Conservation (phyloP, 176 grass and related monocot species). For the Pontederia paniculata region DNA sequence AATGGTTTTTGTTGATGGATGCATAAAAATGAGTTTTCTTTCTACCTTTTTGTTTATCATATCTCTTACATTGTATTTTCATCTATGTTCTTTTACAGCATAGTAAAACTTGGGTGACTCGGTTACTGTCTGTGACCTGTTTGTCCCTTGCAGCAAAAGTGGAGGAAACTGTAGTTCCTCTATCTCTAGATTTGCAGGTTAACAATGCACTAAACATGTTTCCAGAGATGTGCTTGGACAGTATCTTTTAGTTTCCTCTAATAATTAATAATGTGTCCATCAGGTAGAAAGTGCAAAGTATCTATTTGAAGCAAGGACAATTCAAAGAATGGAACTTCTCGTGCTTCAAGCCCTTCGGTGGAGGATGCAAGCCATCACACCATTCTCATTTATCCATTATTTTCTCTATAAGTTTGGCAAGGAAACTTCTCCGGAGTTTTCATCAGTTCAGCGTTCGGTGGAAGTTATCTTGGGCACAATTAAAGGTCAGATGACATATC, state of each 20-base stretch:
- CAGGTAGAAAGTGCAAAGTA: constrained; percentile 29
- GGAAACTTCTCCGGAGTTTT: constrained; percentile 24
- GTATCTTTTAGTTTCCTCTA: constrained; percentile 9
- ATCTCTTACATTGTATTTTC: not conserved
- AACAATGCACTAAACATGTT: constrained; percentile 8
- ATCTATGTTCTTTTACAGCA: constrained; percentile 33
- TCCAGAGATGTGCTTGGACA: not conserved
- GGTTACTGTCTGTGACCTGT: constrained; percentile 58
- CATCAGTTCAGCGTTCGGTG: constrained; percentile 21
- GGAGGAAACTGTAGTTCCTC: constrained; percentile 55
- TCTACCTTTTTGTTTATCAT: not conserved
- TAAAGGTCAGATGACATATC: constrained; percentile 36
- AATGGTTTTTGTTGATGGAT: too few relatives aligned
- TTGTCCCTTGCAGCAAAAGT: constrained; percentile 70
- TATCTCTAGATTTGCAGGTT: constrained; percentile 62
- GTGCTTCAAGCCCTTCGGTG: constrained; percentile 45
- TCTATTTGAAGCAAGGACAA: constrained; percentile 36
- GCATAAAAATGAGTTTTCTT: too few relatives aligned
- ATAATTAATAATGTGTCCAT: not conserved
- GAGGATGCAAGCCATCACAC: constrained; percentile 71
- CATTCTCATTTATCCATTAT: constrained; percentile 47
- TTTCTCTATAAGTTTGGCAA: constrained; percentile 41
- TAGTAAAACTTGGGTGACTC: constrained; percentile 46
- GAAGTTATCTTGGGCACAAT: constrained; percentile 41
- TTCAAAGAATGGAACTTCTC: constrained; percentile 60